Conservation (phyloP, 768 basidiomycete genomes). For the Pholiota molesta region DNA sequence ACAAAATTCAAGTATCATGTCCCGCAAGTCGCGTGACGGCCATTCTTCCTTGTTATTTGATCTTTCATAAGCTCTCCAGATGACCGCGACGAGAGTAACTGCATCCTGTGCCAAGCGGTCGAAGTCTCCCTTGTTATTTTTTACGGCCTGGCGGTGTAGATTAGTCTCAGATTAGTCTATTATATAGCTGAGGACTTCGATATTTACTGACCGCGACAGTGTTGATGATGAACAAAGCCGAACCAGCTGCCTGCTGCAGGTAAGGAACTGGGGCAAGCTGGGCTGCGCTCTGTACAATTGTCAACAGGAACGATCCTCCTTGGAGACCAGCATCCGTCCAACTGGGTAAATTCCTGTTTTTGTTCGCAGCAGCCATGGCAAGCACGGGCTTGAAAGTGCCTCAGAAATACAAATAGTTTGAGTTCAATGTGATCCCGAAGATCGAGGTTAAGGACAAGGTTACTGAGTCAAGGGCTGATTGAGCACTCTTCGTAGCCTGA, state of each 20-base stretch:
- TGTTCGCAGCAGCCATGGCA: not conserved
- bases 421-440: no score
- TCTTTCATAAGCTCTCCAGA: conserved; percentile 16
- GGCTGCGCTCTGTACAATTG: conserved; percentile 16
- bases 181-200: no score
- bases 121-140: conserved; percentile 20
- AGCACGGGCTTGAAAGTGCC: not conserved
- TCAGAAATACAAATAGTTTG: no score
- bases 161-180: no score
- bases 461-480: no score
- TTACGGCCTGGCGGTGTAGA: conserved; percentile 8
- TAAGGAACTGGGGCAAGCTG: conserved; percentile 21
- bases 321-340: conserved; percentile 5
- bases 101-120: conserved; percentile 16
- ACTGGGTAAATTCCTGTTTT: not conserved
- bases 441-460: no score
- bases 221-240: conserved; percentile 16
- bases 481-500: no score
- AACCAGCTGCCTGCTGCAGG: conserved; percentile 20
- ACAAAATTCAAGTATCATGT: conserved; percentile 12
- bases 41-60: conserved; percentile 12
- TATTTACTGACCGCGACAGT: conserved; percentile 19
- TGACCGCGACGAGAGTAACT: conserved; percentile 11
- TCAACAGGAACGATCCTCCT: conserved; percentile 8
- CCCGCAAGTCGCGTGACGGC: conserved; percentile 13